Evolutionary conservation across 1,284 basidiomycete genomes (phyloP), one percentile per base, ranked within the genome.

Genomic region (Leccinum ponderosum): DNA sequence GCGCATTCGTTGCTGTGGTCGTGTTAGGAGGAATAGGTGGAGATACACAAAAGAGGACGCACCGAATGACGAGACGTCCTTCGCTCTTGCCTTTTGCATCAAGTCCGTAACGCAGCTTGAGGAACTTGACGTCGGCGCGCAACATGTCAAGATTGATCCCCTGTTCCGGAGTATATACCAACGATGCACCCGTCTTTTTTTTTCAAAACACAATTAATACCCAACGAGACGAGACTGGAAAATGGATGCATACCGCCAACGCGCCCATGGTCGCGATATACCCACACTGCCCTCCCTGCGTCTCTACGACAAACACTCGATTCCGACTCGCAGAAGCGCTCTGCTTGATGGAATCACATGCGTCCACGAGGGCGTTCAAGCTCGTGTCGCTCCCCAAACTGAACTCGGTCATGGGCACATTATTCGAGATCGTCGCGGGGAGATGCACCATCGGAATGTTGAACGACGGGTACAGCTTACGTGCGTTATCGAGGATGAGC

Each of bases 321-420:
- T 98, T 97, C 65, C 97, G 80, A 69, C 93, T 96, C 6, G 97
- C 97, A 56, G 92, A 93, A 5, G 97, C 97, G 69, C 93, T 95
- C 82, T 99, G 97, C 80, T 96, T 97, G 78, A 99, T 97, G 33
- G 95, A 90, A 77, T 99, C 97, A 73, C 96, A 98, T 3, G 97
- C 96, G 63, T 95, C 91, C 42, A 98, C 95, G n/a, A 99, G 83
- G 2, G 95, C 95, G 73, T 98, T 98, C 81, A 99, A 81, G 73
- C 92, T 94, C 35, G 97, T 99, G 73, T 99, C 97, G 64, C 90
- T 93, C 14, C 97, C 97, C 58, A 99, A 79, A 73, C 94, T 96
- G 76, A 94, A 95, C 75, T 99, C 96, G 61, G 95, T 98, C 79
- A 98, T 76, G 1, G 97, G 97, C 6, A 99, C 95, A 69, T 99